Evolutionary conservation across 2,329 filamentous ascomycete species (phyloP), one percentile per base, ranked within the genome.

Genomic region (Ascochyta pisi): DNA sequence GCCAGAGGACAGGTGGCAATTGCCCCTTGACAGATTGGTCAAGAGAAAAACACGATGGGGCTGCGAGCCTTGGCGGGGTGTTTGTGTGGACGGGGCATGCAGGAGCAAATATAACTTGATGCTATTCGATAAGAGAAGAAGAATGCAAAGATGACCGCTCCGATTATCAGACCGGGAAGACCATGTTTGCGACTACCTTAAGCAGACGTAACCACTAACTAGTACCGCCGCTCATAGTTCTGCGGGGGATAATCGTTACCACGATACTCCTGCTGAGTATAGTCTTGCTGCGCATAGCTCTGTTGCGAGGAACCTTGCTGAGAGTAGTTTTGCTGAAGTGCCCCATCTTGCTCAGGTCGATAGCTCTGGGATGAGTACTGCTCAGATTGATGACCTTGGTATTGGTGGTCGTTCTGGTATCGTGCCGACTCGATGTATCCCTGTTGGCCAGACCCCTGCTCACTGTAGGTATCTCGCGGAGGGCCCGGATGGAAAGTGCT

Each of bases 281-380:
- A 44, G 19, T 44, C 15, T 27, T 34, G 46, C 46, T 47, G 50
- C 23, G 41, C 35, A 3, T 60, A 57, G n/a, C 34, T 39, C 33
- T 58, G 57, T 31, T 62, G 53, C 13, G 49, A 44, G 26, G 57
- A 46, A 23, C 27, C 37, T 34, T 60, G 50, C 38, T 54, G 62
- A 34, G 44, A 10, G 35, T 59, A 54, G 13, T 23, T 27, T 45
- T 60, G 56, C 23, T 42, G 46, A 24, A 47, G 44, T 24, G 51
- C 50, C 7, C 24, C 27, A 12, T 56, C 46, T 4, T 61, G 54
- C 6, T 54, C 45, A 13, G 38, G 22, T 19, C 46, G 57, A 43
- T 42, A 54, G 22, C 33, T 13, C n/a, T 49, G 44, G 9, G 44
- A 16, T 27, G 44, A 31, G 34, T 43, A 40, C 22, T 50, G 50